Evolutionary conservation across 2,329 filamentous ascomycete species (phyloP), one percentile per base, ranked within the genome.

Genomic region (Colletotrichum liaoningense): DNA sequence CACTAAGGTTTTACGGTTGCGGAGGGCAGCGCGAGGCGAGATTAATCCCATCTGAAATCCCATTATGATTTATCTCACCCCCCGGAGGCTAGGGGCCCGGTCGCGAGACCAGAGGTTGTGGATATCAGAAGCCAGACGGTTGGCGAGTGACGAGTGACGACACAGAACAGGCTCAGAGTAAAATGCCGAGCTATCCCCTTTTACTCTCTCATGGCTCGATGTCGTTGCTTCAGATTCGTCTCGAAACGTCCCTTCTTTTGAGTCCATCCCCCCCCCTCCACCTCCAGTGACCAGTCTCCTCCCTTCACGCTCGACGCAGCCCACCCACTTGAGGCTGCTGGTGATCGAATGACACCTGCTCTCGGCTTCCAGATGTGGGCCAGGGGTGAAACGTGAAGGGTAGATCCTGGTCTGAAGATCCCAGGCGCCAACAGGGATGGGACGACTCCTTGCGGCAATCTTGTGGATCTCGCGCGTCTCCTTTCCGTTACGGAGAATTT

Each of bases 191-290:
- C 54, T 63, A 69, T 64, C 63, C 24, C 63, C 63, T 28, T 66
- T 66, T 46, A 42, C 63, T n/a, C 24, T 55, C 38, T 42, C 33
- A 46, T 69, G 66, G 66, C 66, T 60, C 70, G 33, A 64, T 73
- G 67, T 73, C 60, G 66, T 60, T 69, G 70, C 70, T 73, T 73
- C 70, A 73, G 66, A 73, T 73, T 65, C 70, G 70, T 73, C 70
- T 73, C 66, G 70, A 73, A 69, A 73, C 46, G 35, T 24, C 26
- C 30, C 67, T 46, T 46, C 42, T 46, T n/a, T 46, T n/a, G 42
- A n/a, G 16, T n/a, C 42, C 19, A n/a, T 9, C 19, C 16, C 38
- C 30, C 30, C 54, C 59, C 19, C 16, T 46, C 42, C 42, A 22
- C 54, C 54, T 38, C 67, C 42, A 46, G 42, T 46, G 42, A 46